phyloP scores from a whole-genome alignment of 805 yeast species.

The Ogataea degrootiae region DNA sequence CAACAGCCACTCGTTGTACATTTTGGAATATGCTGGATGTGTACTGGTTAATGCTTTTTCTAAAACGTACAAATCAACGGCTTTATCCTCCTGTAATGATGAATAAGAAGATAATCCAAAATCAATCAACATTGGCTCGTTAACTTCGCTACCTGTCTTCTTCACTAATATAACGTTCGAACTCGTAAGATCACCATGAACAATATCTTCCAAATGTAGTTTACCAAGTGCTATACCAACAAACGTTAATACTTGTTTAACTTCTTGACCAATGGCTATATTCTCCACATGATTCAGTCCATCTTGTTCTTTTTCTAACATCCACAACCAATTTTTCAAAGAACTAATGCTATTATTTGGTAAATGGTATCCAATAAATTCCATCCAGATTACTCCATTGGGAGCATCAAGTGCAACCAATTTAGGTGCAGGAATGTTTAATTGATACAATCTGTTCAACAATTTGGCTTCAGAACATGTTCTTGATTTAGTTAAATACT shows the following conservation, averaged over 20 bases:
- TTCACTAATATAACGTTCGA: conserved; percentile 66
- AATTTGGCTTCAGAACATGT: conserved; percentile 83
- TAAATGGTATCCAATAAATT: conserved; percentile 55
- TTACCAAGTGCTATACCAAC: conserved; percentile 69
- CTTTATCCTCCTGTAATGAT: conserved; percentile 80
- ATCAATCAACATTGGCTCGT: conserved; percentile 70
- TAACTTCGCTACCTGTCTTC: conserved; percentile 13
- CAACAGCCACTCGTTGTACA: conserved; percentile 65
- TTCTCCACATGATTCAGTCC: conserved; percentile 10
- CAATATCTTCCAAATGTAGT: conserved; percentile 70
- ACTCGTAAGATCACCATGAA: conserved; percentile 92
- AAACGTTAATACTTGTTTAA: conserved; percentile 37
- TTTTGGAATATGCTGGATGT: conserved; percentile 67
- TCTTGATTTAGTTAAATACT: conserved; percentile 67
- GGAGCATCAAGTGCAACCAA: conserved; percentile 71
- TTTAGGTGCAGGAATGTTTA: conserved; percentile 68
- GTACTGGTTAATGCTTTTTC: conserved; percentile 91
- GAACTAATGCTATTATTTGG: conserved; percentile 53
- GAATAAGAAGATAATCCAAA: conserved; percentile 86
- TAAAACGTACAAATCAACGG: conserved; percentile 92
- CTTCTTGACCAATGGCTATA: conserved; percentile 29
- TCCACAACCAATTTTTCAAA: conserved; percentile 73
- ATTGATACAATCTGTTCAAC: conserved; percentile 46
- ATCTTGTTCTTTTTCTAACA: conserved; percentile 35
- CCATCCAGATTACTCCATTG: conserved; percentile 89